Percentiles rank a stretch among this genome's conserved stretches.
Conservation (phyloP, 805 yeast genomes). For the Lachancea cidri region DNA sequence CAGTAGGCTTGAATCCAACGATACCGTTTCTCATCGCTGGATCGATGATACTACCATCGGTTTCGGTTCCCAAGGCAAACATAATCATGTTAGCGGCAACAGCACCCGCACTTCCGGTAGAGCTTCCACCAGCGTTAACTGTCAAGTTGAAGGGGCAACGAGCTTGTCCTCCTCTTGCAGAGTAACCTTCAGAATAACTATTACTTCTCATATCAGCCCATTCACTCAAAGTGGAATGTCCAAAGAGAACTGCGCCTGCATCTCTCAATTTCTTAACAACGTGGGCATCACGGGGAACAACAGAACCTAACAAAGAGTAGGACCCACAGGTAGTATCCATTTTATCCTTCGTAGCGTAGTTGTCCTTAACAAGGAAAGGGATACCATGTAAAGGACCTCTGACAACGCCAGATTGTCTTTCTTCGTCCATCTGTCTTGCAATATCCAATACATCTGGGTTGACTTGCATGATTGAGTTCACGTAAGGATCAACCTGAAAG, state of each 20-base stretch:
- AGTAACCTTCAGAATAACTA: slow-evolving; percentile 27
- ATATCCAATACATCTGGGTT: slow-evolving; percentile 27
- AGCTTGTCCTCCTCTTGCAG: slow-evolving; percentile 28
- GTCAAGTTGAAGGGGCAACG: slow-evolving; percentile 28
- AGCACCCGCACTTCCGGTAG: slow-evolving; percentile 29
- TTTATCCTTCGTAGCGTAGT: slow-evolving; percentile 28
- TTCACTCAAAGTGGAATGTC: slow-evolving; percentile 28
- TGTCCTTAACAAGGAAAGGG: slow-evolving; percentile 30
- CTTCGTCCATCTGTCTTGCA: slow-evolving; percentile 23
- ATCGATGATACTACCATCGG: slow-evolving; percentile 29
- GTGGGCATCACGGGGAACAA: slow-evolving; percentile 30
- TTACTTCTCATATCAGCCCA: slow-evolving; percentile 32
- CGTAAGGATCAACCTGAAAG: slow-evolving; percentile 23
- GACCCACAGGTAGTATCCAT: slow-evolving; percentile 27
- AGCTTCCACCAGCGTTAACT: slow-evolving; percentile 26
- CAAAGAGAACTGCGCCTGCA: slow-evolving; percentile 29
- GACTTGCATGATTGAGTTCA: slow-evolving; percentile 20
- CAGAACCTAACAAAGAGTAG: slow-evolving; percentile 21
- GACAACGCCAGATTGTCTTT: slow-evolving; percentile 20
- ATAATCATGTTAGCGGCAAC: slow-evolving; percentile 29
- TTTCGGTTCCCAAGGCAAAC: slow-evolving; percentile 29
- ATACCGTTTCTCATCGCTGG: slow-evolving; percentile 27
- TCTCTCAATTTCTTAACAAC: slow-evolving; percentile 25
- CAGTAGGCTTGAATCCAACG: slow-evolving; percentile 29
- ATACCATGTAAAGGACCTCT: slow-evolving; percentile 30